phyloP scores from a whole-genome alignment of 23 red algal species.

The Agarophyton chilense region DNA sequence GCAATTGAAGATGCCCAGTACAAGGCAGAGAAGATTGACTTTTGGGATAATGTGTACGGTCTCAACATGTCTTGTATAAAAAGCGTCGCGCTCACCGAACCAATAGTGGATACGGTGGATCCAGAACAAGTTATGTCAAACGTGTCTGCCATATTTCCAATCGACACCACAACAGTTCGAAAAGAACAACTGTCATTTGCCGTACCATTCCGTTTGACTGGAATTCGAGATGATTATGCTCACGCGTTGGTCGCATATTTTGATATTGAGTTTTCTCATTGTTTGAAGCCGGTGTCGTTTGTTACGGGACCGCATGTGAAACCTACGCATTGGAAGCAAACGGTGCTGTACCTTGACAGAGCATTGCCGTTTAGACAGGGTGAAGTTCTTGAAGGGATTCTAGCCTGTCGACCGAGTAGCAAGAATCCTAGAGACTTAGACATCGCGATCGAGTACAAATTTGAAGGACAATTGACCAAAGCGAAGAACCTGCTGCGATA shows the following conservation, averaged over 20 bases:
- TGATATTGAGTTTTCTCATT: conserved; percentile 89
- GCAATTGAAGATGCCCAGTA: conserved; percentile 97
- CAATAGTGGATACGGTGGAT: conserved; percentile 92
- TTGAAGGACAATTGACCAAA: conserved; percentile 45
- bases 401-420: conserved; percentile 85
- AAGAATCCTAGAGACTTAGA: conserved; percentile 97
- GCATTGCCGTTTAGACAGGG: conserved; percentile 77
- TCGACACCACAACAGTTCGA: conserved; percentile 72
- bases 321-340: conserved; percentile 98
- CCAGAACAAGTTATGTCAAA: conserved; percentile 87
- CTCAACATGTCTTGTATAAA: conserved; percentile 96
- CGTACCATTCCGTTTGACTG: conserved; percentile 79
- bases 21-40: conserved; percentile 96
- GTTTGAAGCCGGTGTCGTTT: conserved; percentile 84
- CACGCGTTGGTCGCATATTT: conserved; percentile 96
- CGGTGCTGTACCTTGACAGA: conserved; percentile 95
- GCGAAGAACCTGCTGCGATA: conserved; percentile 67
- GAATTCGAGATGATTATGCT: conserved; percentile 83
- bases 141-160: conserved; percentile 67
- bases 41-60: conserved; percentile 98
- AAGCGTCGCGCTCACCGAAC: conserved; percentile 92
- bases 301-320: conserved; percentile 80
- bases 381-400: conserved; percentile 80
- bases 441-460: conserved; percentile 87
- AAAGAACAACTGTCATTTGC: conserved; percentile 80